Percentiles rank a stretch among this genome's conserved stretches.
Conservation (phyloP, 2,329 filamentous ascomycete genomes). For the Microcera coccophila region DNA sequence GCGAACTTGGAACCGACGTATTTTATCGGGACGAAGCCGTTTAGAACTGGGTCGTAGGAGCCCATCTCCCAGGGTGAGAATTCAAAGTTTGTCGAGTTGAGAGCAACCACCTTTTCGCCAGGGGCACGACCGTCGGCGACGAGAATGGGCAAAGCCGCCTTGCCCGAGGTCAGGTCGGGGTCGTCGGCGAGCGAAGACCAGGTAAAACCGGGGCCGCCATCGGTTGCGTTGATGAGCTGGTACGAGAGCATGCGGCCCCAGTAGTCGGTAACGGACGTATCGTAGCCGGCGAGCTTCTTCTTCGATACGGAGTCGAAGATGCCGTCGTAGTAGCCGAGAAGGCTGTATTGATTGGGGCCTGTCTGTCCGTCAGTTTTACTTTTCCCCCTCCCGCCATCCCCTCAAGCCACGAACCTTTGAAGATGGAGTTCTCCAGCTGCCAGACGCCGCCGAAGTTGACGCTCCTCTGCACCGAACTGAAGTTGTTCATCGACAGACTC, state of each 20-base stretch:
- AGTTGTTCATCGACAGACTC: constrained; percentile 82
- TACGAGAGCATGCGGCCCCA: constrained; percentile 85
- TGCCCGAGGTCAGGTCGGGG: constrained; percentile 39
- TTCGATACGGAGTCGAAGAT: constrained; percentile 33
- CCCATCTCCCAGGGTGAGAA: constrained; percentile 65
- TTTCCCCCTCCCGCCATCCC: background rate
- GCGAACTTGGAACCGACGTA: constrained; percentile 59
- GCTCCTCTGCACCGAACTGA: constrained; percentile 53
- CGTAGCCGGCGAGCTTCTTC: constrained; percentile 41
- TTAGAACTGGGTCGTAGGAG: constrained; percentile 56
- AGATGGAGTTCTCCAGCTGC: constrained; percentile 41
- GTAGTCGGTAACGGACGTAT: constrained; percentile 76
- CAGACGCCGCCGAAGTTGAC: constrained; percentile 36
- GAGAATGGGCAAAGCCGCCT: constrained; percentile 47
- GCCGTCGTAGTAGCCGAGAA: constrained; percentile 38
- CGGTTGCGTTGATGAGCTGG: constrained; percentile 72
- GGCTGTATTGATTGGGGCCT: constrained; percentile 35
- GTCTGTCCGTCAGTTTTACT: background rate
- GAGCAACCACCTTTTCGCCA: constrained; percentile 39
- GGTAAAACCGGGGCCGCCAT: constrained; percentile 73
- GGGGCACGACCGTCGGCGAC: constrained; percentile 47
- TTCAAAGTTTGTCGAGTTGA: constrained; percentile 61
- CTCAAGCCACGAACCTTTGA: constrained; percentile 27
- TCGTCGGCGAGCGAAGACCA: constrained; percentile 65
- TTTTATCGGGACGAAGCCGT: constrained; percentile 55